Evolutionary conservation across 192 early-diverging fungal species (phyloP), one percentile per base, ranked within the genome.

Genomic region (Martensiomyces pterosporus): DNA sequence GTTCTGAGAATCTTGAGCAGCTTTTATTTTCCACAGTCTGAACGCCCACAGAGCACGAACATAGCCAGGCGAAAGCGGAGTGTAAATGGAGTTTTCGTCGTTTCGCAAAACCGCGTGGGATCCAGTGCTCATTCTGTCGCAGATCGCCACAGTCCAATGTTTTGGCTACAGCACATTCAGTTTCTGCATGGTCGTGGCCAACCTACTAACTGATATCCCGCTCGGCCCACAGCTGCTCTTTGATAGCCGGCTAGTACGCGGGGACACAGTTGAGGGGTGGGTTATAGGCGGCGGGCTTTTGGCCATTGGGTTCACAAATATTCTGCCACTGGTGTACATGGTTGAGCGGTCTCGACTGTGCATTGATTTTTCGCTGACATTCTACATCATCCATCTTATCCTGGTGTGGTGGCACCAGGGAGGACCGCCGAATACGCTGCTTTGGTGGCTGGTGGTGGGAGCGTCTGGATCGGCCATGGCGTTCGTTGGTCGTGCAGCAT

Each of bases 291-390:
- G 36, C 18, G 55, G 32, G 4, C 51, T 67, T 15, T 15, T 65
- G 14, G 14, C 34, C 24, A 63, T 63, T 47, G 64, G 52, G 8
- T 27, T 39, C 8, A 37, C 52, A 2, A 71, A 71, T 22, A 64
- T 67, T 3, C 16, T 68, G 18, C 64, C 70, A 3, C 54, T 77
- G 25, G 62, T 72, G 9, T 73, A 67, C 36, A 60, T 77, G 51
- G 75, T 77, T 6, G 68, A 77, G 45, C 36, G 75, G 33, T 67
- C 69, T 9, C 68, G 68, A 0, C 47, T 73, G 24, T 77, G 75
- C 48, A 39, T 77, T 1, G 75, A 77, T 38, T 77, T 77, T 42
- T 47, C 68, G 16, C 36, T 63, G 16, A 77, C 75, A 3, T 71
- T 73, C 27, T 49, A 52, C 16, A 29, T 57, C 16, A 47, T 77